phyloP scores from a whole-genome alignment of 148 eudicot species.

The Rhododendron henanense region DNA sequence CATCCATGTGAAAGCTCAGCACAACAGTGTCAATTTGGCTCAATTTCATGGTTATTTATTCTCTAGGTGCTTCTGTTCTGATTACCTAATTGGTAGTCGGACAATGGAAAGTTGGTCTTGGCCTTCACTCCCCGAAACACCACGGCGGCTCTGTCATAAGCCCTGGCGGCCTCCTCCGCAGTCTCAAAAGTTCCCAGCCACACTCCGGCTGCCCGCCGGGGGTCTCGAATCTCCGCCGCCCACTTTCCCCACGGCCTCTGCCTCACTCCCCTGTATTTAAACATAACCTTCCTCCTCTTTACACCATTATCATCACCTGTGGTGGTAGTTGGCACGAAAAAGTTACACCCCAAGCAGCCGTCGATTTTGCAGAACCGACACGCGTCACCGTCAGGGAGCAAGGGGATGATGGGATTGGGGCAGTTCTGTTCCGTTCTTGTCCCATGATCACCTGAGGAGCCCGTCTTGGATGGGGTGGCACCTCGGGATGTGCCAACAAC shows the following conservation, averaged over 20 bases:
- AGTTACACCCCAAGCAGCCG: slow-evolving; percentile 31
- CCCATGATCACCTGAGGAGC: background rate
- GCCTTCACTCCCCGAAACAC: slow-evolving; percentile 48
- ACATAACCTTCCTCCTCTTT: slow-evolving; percentile 16
- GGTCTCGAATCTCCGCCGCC: slow-evolving; percentile 63
- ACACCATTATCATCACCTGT: background rate
- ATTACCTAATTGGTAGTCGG: slow-evolving; percentile 21
- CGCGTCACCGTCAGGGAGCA: background rate
- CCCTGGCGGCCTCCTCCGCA: slow-evolving; percentile 55
- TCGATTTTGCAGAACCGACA: slow-evolving; percentile 16
- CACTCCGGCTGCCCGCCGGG: slow-evolving; percentile 35
- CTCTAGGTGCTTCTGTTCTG: background rate
- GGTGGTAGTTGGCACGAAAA: background rate
- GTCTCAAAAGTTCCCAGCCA: slow-evolving; percentile 62
- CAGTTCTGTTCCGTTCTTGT: background rate
- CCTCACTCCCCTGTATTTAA: slow-evolving; percentile 50
- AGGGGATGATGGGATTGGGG: background rate
- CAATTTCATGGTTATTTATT: background rate
- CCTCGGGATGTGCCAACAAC: background rate
- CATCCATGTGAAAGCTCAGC: too few species aligned
- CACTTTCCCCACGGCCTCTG: slow-evolving; percentile 71
- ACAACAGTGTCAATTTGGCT: background rate
- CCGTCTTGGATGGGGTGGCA: background rate
- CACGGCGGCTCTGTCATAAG: slow-evolving; percentile 46
- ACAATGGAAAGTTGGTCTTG: slow-evolving; percentile 44